Conservation (phyloP, 441 rosid genomes). For the Croton setiger region DNA sequence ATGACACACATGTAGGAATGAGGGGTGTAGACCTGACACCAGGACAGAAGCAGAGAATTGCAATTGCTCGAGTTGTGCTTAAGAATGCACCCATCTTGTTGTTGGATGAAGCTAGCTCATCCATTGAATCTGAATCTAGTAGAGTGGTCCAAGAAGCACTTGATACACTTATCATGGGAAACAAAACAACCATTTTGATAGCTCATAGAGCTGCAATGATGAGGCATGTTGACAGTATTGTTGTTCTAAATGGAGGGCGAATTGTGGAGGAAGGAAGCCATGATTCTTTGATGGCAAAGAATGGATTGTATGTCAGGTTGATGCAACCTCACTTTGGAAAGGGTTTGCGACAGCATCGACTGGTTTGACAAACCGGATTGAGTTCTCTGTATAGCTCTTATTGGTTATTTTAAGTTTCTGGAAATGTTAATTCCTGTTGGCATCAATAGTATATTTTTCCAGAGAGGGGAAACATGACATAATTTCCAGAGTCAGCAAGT, state of each 20-base stretch:
- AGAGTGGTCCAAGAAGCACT: conserved; percentile 98
- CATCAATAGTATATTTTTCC: conserved; percentile 8
- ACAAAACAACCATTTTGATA: conserved; percentile 88
- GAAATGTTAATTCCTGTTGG: conserved; percentile 16
- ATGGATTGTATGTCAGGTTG: conserved; percentile 85
- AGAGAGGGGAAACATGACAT: conserved; percentile 14
- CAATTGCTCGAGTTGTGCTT: conserved; percentile 87
- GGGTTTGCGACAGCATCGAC: conserved; percentile 89
- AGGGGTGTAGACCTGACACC: conserved; percentile 94
- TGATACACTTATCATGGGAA: conserved; percentile 92
- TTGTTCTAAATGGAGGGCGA: conserved; percentile 90
- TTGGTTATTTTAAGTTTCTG: conserved; percentile 23
- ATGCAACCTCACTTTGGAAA: conserved; percentile 97
- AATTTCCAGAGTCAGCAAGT: conserved; percentile 8
- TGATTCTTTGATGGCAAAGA: conserved; percentile 74
- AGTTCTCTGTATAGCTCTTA: conserved; percentile 30
- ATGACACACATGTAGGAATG: conserved; percentile 94
- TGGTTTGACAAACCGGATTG: conserved; percentile 30
- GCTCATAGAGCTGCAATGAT: conserved; percentile 95
- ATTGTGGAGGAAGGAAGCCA: conserved; percentile 95
- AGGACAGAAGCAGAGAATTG: conserved; percentile 97
- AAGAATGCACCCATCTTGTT: conserved; percentile 93
- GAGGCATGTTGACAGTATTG: conserved; percentile 96
- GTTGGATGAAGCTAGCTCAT: conserved; percentile 91
- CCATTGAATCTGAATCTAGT: conserved; percentile 93